A percentile compares a stretch with the other conserved stretches of the same genome.
Evolutionary conservation across 352 stramenopile species (phyloP).

Genomic region (Globisporangium echinulatum): DNA sequence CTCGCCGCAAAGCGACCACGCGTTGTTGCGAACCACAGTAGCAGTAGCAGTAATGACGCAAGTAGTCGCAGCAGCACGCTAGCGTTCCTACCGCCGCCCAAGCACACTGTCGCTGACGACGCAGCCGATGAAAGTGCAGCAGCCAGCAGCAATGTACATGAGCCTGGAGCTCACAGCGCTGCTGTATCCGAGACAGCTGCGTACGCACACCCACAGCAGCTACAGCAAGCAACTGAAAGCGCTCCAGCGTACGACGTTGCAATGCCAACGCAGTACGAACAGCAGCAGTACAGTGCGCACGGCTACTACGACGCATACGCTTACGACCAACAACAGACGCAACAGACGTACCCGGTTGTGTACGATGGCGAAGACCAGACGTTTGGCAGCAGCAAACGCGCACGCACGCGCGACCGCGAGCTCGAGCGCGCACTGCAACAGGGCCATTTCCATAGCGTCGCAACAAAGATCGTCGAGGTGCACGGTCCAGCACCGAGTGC

Average conservation of each 20-base stretch:
- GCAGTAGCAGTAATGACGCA: constrained; percentile 12
- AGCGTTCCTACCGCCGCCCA: constrained; percentile 59
- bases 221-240: neutral
- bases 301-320: constrained; percentile 14
- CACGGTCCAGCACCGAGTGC: constrained; percentile 36
- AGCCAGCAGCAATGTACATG: neutral
- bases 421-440: constrained; percentile 66
- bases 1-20: constrained; percentile 27
- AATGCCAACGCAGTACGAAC: constrained; percentile 7
- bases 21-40: neutral
- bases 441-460: constrained; percentile 54
- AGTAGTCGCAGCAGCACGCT: constrained; percentile 10
- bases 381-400: constrained; percentile 40
- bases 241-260: neutral
- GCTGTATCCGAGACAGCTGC: neutral
- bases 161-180: neutral
- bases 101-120: constrained; percentile 26
- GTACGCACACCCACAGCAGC: constrained; percentile 13
- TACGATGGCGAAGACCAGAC: constrained; percentile 31
- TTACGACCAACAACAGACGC: constrained; percentile 26
- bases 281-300: constrained; percentile 12
- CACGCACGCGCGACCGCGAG: constrained; percentile 51
- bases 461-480: constrained; percentile 59
- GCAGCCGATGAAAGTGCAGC: constrained; percentile 15
- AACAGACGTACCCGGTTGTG: constrained; percentile 21